A percentile compares a stretch with the other conserved stretches of the same genome.
These are phyloP conservation scores for Pilobolus umbonatus DNA, from an alignment of 192 early-diverging fungal genomes.

Conservation along the genomic window DNA sequence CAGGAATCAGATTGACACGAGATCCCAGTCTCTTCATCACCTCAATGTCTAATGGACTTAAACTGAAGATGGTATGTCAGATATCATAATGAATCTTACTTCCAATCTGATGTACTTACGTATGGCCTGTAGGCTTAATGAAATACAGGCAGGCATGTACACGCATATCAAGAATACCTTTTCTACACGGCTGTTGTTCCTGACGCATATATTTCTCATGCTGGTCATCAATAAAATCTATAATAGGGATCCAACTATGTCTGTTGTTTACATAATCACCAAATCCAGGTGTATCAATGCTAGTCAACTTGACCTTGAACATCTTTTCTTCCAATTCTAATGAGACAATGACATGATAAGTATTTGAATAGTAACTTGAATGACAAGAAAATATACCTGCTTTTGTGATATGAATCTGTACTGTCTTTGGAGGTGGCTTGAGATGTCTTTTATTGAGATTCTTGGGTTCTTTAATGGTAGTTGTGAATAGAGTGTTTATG, in stretches of 20 bases:
- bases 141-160: slow-evolving; percentile 96
- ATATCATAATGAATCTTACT: neutral
- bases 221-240: slow-evolving; percentile 92
- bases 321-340: slow-evolving; percentile 95
- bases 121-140: slow-evolving; percentile 95
- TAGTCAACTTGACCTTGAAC: slow-evolving; percentile 86
- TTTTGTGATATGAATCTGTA: slow-evolving; percentile 97
- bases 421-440: slow-evolving; percentile 91
- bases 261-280: slow-evolving; percentile 99
- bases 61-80: slow-evolving; percentile 18
- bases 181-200: slow-evolving; percentile 82
- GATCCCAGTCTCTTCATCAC: slow-evolving; percentile 91
- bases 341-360: neutral
- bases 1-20: slow-evolving; percentile 89
- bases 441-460: slow-evolving; percentile 59
- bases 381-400: slow-evolving; percentile 55
- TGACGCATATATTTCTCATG: slow-evolving; percentile 91
- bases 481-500: slow-evolving; percentile 95
- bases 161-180: slow-evolving; percentile 86
- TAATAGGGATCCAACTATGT: slow-evolving; percentile 90
- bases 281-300: slow-evolving; percentile 97
- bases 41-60: slow-evolving; percentile 83
- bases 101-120: slow-evolving; percentile 33
- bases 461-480: slow-evolving; percentile 49
- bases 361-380: neutral